Evolutionary conservation across 805 yeast genomes (phyloP).

Genomic region (Cyberlindnera veronae): DNA sequence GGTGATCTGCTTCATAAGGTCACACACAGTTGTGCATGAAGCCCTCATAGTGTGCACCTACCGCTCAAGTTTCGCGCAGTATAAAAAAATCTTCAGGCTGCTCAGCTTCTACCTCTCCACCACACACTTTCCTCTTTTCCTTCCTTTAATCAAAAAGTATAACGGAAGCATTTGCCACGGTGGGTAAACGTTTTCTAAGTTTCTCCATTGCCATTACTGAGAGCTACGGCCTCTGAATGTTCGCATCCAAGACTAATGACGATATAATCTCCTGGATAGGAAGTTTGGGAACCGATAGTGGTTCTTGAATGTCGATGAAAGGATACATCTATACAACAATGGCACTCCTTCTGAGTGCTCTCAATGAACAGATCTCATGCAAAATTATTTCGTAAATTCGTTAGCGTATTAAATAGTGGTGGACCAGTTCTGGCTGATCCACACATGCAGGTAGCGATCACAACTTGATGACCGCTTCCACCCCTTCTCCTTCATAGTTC

Average conservation of each 20-base stretch:
- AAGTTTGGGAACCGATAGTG: conserved; percentile 30
- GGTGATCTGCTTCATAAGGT: too few relatives aligned
- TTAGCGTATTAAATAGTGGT: conserved; percentile 8
- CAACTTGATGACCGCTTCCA: conserved; percentile 38
- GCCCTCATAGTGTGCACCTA: too few relatives aligned
- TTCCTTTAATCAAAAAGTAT: conserved; percentile 31
- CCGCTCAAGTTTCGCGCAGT: not conserved
- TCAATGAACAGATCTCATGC: not conserved
- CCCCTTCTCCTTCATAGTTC: conserved; percentile 43
- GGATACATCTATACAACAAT: conserved; percentile 22
- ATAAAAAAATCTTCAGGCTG: conserved; percentile 8
- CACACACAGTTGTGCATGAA: too few relatives aligned
- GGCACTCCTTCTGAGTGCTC: not conserved
- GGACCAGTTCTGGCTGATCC: not conserved
- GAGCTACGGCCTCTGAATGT: conserved; percentile 27
- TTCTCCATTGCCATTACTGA: conserved; percentile 32
- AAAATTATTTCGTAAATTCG: conserved; percentile 5
- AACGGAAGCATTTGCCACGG: conserved; percentile 33
- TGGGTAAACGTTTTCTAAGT: conserved; percentile 29
- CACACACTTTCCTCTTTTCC: conserved; percentile 14
- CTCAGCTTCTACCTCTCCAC: conserved; percentile 4
- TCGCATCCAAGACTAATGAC: conserved; percentile 27
- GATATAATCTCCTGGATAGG: conserved; percentile 29
- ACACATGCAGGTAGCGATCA: conserved; percentile 5
- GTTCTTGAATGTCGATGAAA: conserved; percentile 31